Percentiles rank a stretch among this genome's conserved stretches.
Conservation (phyloP, 1,139 yeast genomes). For the Taphrina communis region DNA sequence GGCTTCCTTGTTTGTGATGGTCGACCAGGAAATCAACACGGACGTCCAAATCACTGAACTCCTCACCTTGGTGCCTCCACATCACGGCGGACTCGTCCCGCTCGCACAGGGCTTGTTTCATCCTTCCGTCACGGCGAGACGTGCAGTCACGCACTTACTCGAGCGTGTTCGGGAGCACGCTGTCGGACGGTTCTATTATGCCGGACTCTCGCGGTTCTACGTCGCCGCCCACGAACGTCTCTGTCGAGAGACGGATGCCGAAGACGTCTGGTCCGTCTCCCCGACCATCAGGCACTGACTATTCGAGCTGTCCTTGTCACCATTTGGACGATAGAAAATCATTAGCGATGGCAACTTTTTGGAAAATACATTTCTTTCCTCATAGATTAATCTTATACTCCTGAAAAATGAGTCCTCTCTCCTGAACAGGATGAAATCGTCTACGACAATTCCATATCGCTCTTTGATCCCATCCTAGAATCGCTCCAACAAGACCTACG, state of each 20-base stretch:
- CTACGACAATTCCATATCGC: too few species aligned
- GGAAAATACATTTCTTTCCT: background rate
- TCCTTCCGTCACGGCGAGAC: slow-evolving; percentile 49
- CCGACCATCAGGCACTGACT: background rate
- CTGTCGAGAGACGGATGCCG: slow-evolving; percentile 6
- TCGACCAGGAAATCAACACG: slow-evolving; percentile 47
- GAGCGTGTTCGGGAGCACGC: slow-evolving; percentile 50
- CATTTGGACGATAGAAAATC: too few species aligned
- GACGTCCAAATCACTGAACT: slow-evolving; percentile 51
- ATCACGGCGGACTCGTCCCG: slow-evolving; percentile 48
- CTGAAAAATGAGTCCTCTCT: too few species aligned
- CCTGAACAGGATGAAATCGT: too few species aligned
- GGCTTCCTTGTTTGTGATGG: slow-evolving; percentile 45
- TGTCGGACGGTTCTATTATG: slow-evolving; percentile 45
- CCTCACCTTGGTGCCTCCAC: slow-evolving; percentile 47
- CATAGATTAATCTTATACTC: background rate
- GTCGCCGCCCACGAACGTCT: slow-evolving; percentile 19
- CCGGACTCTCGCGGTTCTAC: slow-evolving; percentile 9
- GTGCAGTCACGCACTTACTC: slow-evolving; percentile 49
- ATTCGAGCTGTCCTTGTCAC: too few species aligned
- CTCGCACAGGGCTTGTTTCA: slow-evolving; percentile 53
- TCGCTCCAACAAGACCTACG: slow-evolving; percentile 4
- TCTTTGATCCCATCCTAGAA: background rate
- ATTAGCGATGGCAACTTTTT: too few species aligned
- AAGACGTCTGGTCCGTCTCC: slow-evolving; percentile 4